phyloP scores from a whole-genome alignment of 805 yeast species.

The Wickerhamomyces pijperi region DNA sequence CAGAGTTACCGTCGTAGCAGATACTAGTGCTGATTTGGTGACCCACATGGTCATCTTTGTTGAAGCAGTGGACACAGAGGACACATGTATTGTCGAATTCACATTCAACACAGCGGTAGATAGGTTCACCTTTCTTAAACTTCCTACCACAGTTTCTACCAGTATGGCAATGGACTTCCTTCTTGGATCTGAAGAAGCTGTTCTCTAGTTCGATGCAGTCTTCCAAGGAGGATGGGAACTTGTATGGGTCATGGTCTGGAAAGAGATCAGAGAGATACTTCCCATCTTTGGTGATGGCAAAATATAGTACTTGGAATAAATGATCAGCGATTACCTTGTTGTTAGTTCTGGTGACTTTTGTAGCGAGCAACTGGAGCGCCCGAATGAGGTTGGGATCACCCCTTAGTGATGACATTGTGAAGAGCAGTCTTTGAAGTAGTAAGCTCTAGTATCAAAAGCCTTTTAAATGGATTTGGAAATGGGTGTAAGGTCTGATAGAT shows the following conservation, averaged over 20 bases:
- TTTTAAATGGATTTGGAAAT: too few relatives aligned
- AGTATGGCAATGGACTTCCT: slow-evolving; percentile 24
- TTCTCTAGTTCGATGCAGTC: slow-evolving; percentile 1
- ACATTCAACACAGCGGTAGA: slow-evolving; percentile 67
- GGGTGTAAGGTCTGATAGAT: too few relatives aligned
- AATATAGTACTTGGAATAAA: slow-evolving; percentile 14
- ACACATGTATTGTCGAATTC: slow-evolving; percentile 74
- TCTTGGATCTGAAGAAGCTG: slow-evolving; percentile 1
- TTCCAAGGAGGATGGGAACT: neutral
- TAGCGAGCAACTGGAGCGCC: neutral
- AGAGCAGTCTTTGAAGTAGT: too few relatives aligned
- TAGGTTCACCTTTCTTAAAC: slow-evolving; percentile 50
- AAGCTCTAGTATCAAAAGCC: too few relatives aligned
- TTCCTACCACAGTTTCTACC: slow-evolving; percentile 63
- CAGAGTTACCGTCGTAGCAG: slow-evolving; percentile 22
- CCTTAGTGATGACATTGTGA: too few relatives aligned
- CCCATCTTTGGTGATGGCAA: slow-evolving; percentile 28
- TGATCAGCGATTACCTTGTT: neutral
- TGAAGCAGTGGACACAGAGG: slow-evolving; percentile 62
- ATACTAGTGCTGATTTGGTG: slow-evolving; percentile 46
- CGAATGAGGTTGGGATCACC: neutral
- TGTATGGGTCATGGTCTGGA: slow-evolving; percentile 18
- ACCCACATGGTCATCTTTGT: slow-evolving; percentile 51
- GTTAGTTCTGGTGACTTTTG: neutral
- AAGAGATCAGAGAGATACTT: slow-evolving; percentile 23